Evolutionary conservation across 345 rosid species (phyloP).

Genomic region (Linum tenue): DNA sequence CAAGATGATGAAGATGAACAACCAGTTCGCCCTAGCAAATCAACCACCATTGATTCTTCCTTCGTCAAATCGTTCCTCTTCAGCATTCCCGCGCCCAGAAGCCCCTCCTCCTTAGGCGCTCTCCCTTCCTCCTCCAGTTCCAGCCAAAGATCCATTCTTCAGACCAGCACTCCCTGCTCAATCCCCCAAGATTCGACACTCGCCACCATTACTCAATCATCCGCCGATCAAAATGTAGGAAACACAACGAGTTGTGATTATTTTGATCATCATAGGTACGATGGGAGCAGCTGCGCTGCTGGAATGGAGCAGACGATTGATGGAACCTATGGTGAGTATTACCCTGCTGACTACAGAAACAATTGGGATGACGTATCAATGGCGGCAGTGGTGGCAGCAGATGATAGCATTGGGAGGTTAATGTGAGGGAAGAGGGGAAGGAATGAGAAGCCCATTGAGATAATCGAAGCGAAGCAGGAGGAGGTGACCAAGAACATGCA

Average conservation of each 20-base stretch:
- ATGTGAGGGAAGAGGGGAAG: slow-evolving; percentile 63
- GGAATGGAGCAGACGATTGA: slow-evolving; percentile 25
- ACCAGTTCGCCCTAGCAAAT: slow-evolving; percentile 33
- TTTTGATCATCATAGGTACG: slow-evolving; percentile 3
- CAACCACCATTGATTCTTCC: slow-evolving; percentile 14
- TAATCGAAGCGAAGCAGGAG: slow-evolving; percentile 92
- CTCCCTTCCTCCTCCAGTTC: slow-evolving; percentile 44
- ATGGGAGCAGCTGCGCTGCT: slow-evolving; percentile 14
- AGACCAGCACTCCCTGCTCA: slow-evolving; percentile 30
- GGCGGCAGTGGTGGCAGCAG: slow-evolving; percentile 21
- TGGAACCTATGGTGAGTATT: slow-evolving; percentile 14
- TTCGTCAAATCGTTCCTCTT: slow-evolving; percentile 67
- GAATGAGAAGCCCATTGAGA: slow-evolving; percentile 53
- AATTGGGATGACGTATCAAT: slow-evolving; percentile 33
- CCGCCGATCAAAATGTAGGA: slow-evolving; percentile 12
- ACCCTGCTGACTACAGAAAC: slow-evolving; percentile 20
- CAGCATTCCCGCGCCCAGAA: slow-evolving; percentile 64
- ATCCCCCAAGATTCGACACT: slow-evolving; percentile 8
- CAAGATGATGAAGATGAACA: slow-evolving; percentile 39
- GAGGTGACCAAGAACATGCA: slow-evolving; percentile 92
- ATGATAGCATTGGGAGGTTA: slow-evolving; percentile 28
- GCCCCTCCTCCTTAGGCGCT: slow-evolving; percentile 55
- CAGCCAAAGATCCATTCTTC: slow-evolving; percentile 58
- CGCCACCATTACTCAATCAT: slow-evolving; percentile 15
- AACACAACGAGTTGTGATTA: slow-evolving; percentile 17